Evolutionary conservation across 2,329 filamentous ascomycete species (phyloP).

Genomic region (Aspergillus udagawae): DNA sequence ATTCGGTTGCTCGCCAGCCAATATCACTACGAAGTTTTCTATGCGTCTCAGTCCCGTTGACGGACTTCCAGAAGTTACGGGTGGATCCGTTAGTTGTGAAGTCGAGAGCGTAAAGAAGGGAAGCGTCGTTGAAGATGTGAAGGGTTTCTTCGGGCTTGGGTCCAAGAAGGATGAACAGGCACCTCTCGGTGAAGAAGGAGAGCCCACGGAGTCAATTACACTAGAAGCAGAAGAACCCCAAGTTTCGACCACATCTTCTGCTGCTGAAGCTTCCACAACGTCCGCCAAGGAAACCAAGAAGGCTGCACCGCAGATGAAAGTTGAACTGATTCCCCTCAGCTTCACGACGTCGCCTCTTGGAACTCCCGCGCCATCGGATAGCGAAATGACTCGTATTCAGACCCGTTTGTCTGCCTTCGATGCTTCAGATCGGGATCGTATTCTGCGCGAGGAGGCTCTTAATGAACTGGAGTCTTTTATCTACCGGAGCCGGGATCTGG

Average conservation of each 20-base stretch:
- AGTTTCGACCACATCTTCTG: constrained; percentile 41
- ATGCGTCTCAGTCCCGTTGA: constrained; percentile 68
- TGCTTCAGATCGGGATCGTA: constrained; percentile 72
- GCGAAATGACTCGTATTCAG: constrained; percentile 51
- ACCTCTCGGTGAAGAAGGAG: constrained; percentile 59
- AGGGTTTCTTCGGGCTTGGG: constrained; percentile 93
- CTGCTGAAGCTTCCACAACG: constrained; percentile 47
- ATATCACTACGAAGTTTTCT: constrained; percentile 75
- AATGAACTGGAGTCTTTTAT: constrained; percentile 94
- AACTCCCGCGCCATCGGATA: constrained; percentile 31
- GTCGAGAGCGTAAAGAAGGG: constrained; percentile 72
- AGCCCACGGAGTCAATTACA: constrained; percentile 46
- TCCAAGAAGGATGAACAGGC: constrained; percentile 83
- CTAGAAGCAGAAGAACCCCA: constrained; percentile 45
- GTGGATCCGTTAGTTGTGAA: constrained; percentile 80
- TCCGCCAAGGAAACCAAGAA: constrained; percentile 43
- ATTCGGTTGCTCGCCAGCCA: constrained; percentile 69
- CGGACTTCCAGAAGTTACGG: constrained; percentile 74
- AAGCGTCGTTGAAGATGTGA: constrained; percentile 85
- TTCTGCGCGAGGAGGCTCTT: constrained; percentile 75
- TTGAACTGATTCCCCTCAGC: constrained; percentile 50
- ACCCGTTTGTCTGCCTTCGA: constrained; percentile 80
- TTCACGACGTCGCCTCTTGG: constrained; percentile 47
- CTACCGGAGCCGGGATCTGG: constrained; percentile 78
- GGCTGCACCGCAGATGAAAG: constrained; percentile 41